Evolutionary conservation across 1,284 basidiomycete genomes (phyloP).

Genomic region (Lignosus rhinocerotis): DNA sequence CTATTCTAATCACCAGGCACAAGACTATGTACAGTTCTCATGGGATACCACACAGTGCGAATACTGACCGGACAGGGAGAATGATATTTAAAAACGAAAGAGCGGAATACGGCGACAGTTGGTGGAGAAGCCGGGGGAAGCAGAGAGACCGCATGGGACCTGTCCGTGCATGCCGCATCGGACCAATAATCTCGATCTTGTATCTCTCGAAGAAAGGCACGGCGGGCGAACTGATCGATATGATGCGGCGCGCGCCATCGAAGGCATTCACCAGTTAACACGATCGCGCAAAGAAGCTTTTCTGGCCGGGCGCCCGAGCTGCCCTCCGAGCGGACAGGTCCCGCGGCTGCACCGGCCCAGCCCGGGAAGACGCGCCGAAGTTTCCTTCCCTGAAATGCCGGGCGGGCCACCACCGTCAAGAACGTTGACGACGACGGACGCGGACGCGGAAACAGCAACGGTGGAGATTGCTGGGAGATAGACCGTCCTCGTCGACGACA

Average conservation of each 20-base stretch:
- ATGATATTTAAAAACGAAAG: conserved; percentile 6
- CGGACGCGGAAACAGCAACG: neutral
- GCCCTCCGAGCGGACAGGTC: neutral
- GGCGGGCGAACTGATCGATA: conserved; percentile 18
- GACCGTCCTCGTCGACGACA: conserved; percentile 13
- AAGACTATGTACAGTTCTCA: conserved; percentile 16
- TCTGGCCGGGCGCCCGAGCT: neutral
- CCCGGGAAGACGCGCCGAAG: neutral
- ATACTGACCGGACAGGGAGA: conserved; percentile 7
- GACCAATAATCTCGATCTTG: conserved; percentile 19
- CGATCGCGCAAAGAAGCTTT: conserved; percentile 17
- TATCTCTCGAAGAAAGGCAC: conserved; percentile 21
- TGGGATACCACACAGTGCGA: conserved; percentile 6
- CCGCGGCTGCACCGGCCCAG: conserved; percentile 4
- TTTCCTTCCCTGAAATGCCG: neutral
- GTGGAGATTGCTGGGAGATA: conserved; percentile 25
- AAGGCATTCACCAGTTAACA: conserved; percentile 1
- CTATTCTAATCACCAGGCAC: conserved; percentile 25
- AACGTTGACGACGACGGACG: neutral
- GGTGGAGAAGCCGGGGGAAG: conserved; percentile 18
- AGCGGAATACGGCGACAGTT: conserved; percentile 7
- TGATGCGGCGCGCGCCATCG: conserved; percentile 10
- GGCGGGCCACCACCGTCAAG: neutral
- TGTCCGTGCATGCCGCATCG: conserved; percentile 17
- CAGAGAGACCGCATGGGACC: conserved; percentile 22